Evolutionary conservation across 2,329 filamentous ascomycete species (phyloP).

Genomic region (Zarea fungicola): DNA sequence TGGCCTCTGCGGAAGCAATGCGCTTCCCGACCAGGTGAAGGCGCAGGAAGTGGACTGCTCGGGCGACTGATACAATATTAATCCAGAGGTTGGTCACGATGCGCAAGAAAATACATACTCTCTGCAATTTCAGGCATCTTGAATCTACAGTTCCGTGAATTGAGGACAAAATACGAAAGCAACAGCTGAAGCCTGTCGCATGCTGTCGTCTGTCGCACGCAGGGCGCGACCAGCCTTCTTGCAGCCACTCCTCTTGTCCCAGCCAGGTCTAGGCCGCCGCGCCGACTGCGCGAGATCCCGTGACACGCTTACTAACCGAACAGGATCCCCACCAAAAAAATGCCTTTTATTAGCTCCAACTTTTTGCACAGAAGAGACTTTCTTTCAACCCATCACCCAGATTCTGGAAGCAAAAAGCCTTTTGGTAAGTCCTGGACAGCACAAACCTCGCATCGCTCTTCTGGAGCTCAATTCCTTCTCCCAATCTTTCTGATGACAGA

Average conservation of each 20-base stretch:
- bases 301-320: constrained; percentile 23
- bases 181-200: not conserved
- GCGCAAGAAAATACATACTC: too few relatives aligned
- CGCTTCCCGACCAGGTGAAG: constrained; percentile 80
- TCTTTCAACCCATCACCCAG: constrained; percentile 14
- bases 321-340: constrained; percentile 12
- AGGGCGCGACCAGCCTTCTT: not conserved
- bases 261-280: not conserved
- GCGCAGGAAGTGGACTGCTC: constrained; percentile 79
- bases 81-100: too few relatives aligned
- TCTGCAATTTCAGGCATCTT: constrained; percentile 61
- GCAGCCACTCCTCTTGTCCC: not conserved
- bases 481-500: constrained; percentile 66
- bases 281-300: constrained; percentile 28
- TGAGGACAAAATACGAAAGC: not conserved
- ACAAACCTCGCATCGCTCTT: constrained; percentile 2
- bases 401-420: constrained; percentile 18
- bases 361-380: constrained; percentile 24
- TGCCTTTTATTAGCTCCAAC: constrained; percentile 19
- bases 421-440: constrained; percentile 21
- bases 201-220: too few relatives aligned
- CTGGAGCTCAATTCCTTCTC: constrained; percentile 13
- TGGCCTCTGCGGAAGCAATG: constrained; percentile 63
- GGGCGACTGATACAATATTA: constrained; percentile 64
- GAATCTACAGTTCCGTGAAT: not conserved